A percentile compares a stretch with the other conserved stretches of the same genome.
Evolutionary conservation across 768 basidiomycete genomes (phyloP).

Genomic region (Ramaria sp.): DNA sequence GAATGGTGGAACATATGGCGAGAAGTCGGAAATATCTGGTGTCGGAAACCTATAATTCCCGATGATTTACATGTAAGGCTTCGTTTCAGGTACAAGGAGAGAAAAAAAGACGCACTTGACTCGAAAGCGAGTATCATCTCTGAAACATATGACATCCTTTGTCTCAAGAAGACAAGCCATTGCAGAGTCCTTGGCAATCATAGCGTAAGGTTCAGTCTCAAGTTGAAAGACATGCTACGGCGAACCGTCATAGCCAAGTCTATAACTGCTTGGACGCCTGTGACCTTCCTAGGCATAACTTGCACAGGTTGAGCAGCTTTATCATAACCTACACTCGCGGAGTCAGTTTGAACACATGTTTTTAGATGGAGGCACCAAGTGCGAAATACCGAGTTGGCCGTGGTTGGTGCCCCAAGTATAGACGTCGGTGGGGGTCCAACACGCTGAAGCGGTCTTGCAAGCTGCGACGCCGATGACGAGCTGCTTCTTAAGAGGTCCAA

Average conservation of each 20-base stretch:
- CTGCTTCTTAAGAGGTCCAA: slow-evolving; percentile 69
- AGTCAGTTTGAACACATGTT: neutral
- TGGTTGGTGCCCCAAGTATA: slow-evolving; percentile 92
- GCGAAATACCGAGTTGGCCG: slow-evolving; percentile 71
- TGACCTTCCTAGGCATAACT: slow-evolving; percentile 67
- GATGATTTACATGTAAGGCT: no score
- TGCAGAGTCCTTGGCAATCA: slow-evolving; percentile 52
- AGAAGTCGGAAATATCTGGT: slow-evolving; percentile 60
- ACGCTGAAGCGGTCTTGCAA: slow-evolving; percentile 76
- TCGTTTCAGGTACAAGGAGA: no score
- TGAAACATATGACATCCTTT: slow-evolving; percentile 74
- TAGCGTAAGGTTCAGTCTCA: neutral
- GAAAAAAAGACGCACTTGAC: slow-evolving; percentile 41
- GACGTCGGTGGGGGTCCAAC: slow-evolving; percentile 64
- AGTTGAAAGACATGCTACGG: neutral
- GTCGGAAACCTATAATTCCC: slow-evolving; percentile 74
- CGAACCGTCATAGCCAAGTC: slow-evolving; percentile 66
- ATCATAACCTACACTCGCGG: slow-evolving; percentile 55
- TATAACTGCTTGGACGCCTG: slow-evolving; percentile 62
- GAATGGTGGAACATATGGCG: slow-evolving; percentile 74
- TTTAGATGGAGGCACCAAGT: neutral
- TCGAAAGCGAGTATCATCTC: slow-evolving; percentile 64
- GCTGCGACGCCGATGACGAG: slow-evolving; percentile 74
- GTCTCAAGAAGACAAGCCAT: slow-evolving; percentile 73
- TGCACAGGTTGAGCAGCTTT: slow-evolving; percentile 65